Conservation (phyloP, 495 filamentous ascomycete species). For the Usnea hakonensis region DNA sequence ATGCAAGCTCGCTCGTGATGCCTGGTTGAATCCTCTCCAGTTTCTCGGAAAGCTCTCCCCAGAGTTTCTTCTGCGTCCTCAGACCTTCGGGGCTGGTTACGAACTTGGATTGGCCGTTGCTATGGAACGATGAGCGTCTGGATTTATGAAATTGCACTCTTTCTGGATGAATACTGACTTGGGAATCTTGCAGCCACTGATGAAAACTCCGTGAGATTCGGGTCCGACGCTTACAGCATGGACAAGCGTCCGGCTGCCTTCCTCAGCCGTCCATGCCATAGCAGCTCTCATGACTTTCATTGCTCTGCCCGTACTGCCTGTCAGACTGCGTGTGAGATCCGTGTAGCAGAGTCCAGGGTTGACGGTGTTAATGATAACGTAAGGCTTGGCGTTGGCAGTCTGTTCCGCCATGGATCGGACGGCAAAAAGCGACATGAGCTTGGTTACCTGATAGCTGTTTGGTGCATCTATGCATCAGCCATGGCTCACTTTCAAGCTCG, state of each 20-base stretch:
- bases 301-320: conserved; percentile 26
- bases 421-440: conserved; percentile 27
- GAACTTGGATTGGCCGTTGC: conserved; percentile 8
- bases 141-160: background rate
- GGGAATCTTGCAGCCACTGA: conserved; percentile 10
- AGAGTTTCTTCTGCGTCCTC: conserved; percentile 26
- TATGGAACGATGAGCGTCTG: background rate
- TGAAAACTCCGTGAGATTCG: conserved; percentile 31
- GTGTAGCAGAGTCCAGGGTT: conserved; percentile 46
- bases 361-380: conserved; percentile 44
- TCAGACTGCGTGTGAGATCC: conserved; percentile 33
- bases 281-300: conserved; percentile 21
- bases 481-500: background rate
- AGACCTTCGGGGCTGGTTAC: conserved; percentile 23
- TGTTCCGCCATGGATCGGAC: conserved; percentile 23
- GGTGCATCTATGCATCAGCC: background rate
- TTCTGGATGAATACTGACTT: conserved; percentile 3
- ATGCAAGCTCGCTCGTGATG: background rate
- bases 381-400: background rate
- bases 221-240: conserved; percentile 25
- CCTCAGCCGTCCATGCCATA: conserved; percentile 32
- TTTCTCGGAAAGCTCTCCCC: conserved; percentile 26
- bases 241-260: conserved; percentile 31
- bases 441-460: conserved; percentile 23
- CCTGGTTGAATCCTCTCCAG: conserved; percentile 24